Base-by-base conservation (phyloP, 345 rosid species). In the Euphorbia lathyris region DNA sequence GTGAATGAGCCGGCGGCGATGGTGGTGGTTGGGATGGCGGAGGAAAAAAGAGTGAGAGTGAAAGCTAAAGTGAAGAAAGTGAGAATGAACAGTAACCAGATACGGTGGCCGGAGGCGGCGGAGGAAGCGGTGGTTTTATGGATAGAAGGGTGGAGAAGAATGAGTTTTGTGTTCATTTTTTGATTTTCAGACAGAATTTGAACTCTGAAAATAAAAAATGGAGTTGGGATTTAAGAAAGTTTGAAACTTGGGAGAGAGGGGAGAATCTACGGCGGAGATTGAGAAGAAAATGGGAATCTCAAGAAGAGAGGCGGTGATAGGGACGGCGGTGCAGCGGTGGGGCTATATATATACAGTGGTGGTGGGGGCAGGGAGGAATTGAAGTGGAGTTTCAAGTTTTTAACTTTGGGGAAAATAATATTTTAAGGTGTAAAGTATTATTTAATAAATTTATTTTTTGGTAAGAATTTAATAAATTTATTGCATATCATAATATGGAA, bases 51-150 rank as follows among this genome's bases (percentile, higher is more conserved):
- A 50, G 96, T 77, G 71, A 86, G 65, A 61, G 86, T 82, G 90
- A 91, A 93, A 80, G 81, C 80, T n/a, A 93, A 47, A 9, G 94
- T 76, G 82, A 88, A 87, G 83, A 88, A 86, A 65, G 86, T 75
- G 63, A 83, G 60, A 76, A 86, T 74, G 76, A 90, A 86, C 72
- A 88, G 75, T 43, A 88, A 79, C 78, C 85, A 79, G 23, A 88
- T 80, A 17, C 87, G 83, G 83, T 81, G 87, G 77, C 16, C 51
- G 51, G 53, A 26, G 75, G 38, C 38, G 38, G 16, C 38, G 38
- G 16, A 51, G 69, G 57, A 3, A 79, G 13, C 58, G 58, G 58
- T 19, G 48, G 84, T 69, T 63, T 89, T 91, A 72, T 89, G 84
- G 76, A 87, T 52, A 0, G 96, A 82, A 25, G 88, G 81, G 83